These are phyloP conservation scores for Neurospora crassa DNA, from an alignment of 2,329 filamentous ascomycete species.

Conservation along the genomic window DNA sequence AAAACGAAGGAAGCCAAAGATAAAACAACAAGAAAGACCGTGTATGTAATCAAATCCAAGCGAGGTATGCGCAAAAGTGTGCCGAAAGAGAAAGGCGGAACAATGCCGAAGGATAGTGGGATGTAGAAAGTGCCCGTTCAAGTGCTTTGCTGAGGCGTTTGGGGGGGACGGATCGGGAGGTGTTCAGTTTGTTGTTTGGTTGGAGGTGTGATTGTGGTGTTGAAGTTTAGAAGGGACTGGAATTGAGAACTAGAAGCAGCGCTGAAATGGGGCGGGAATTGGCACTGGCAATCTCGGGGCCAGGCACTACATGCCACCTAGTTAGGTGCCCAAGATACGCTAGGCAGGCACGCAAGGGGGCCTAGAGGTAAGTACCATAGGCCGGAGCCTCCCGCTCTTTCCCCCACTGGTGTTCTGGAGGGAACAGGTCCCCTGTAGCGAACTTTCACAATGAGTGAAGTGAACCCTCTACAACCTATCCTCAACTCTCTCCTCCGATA, in stretches of 20 bases:
- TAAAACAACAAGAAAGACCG: neutral
- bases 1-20: neutral
- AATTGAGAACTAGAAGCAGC: neutral
- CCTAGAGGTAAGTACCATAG: neutral
- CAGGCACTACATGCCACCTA: neutral
- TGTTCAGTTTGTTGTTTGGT: neutral
- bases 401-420: neutral
- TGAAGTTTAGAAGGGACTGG: neutral
- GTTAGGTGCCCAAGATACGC: too few relatives aligned
- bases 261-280: neutral
- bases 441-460: neutral
- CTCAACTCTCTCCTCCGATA: neutral
- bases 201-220: neutral
- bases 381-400: neutral
- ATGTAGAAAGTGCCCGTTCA: neutral
- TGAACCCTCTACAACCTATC: neutral
- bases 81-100: neutral
- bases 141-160: neutral
- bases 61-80: neutral
- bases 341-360: neutral
- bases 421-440: neutral
- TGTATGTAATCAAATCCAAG: neutral
- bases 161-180: neutral
- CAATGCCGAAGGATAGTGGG: neutral
- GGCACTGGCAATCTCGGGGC: neutral